A percentile compares a stretch with the other conserved stretches of the same genome.
Conservation (phyloP, 1,284 basidiomycete genomes). For the Xerocomus nothofagi region DNA sequence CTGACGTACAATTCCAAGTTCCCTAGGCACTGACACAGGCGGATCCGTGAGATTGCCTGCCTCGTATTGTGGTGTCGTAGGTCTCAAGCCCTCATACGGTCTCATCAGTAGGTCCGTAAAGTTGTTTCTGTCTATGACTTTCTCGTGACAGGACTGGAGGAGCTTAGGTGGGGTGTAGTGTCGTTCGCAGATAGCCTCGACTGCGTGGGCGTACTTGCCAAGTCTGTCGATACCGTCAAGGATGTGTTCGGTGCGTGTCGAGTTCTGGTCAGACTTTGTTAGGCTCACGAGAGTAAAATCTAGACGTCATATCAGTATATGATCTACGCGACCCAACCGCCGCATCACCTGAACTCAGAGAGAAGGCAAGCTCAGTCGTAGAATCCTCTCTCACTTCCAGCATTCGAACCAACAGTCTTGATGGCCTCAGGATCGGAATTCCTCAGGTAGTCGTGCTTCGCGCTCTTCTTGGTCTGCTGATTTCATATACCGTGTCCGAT, state of each 20-base stretch:
- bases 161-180: slow-evolving; percentile 80
- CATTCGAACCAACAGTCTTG: slow-evolving; percentile 7
- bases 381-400: slow-evolving; percentile 13
- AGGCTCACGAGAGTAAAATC: slow-evolving; percentile 1
- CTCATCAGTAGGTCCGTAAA: slow-evolving; percentile 74
- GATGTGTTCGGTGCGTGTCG: slow-evolving; percentile 57
- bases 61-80: slow-evolving; percentile 90
- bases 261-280: not conserved
- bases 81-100: slow-evolving; percentile 95
- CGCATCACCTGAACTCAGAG: slow-evolving; percentile 46
- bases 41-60: slow-evolving; percentile 93
- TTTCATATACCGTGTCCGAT: not conserved
- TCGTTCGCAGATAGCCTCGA: slow-evolving; percentile 95
- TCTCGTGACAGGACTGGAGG: slow-evolving; percentile 16
- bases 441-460: slow-evolving; percentile 43
- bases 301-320: slow-evolving; percentile 64
- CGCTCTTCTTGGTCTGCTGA: not conserved
- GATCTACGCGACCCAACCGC: slow-evolving; percentile 84
- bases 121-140: not conserved
- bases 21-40: slow-evolving; percentile 93
- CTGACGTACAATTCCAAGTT: slow-evolving; percentile 47
- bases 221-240: slow-evolving; percentile 49
- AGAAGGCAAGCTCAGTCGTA: slow-evolving; percentile 18
- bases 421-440: slow-evolving; percentile 60
- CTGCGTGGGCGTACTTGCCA: slow-evolving; percentile 84